A percentile compares a stretch with the other conserved stretches of the same genome.
Evolutionary conservation across 2,329 filamentous ascomycete species (phyloP).

Genomic region (Aschersonia sp.): DNA sequence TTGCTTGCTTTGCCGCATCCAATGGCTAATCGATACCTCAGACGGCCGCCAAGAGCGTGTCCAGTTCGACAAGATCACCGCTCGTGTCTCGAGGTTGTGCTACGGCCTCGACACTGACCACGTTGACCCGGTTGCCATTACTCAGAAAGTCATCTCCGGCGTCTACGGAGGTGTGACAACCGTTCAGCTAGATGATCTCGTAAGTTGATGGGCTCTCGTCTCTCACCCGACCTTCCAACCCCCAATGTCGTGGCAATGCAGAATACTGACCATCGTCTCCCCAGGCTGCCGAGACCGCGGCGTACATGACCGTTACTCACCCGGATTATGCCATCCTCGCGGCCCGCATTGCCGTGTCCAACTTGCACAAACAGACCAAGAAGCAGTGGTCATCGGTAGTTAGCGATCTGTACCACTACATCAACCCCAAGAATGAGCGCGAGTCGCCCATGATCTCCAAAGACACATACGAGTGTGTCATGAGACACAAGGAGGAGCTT

Average conservation of each 20-base stretch:
- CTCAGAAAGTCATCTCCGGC: slow-evolving; percentile 97
- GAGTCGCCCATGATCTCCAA: slow-evolving; percentile 89
- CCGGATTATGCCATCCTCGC: slow-evolving; percentile 98
- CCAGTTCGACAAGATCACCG: slow-evolving; percentile 99
- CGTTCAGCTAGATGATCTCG: slow-evolving; percentile 88
- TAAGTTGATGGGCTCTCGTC: slow-evolving; percentile 33
- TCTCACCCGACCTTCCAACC: neutral
- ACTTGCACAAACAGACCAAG: slow-evolving; percentile 99
- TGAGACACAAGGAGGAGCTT: slow-evolving; percentile 91
- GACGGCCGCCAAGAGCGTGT: slow-evolving; percentile 99
- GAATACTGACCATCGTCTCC: neutral
- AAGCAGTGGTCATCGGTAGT: slow-evolving; percentile 98
- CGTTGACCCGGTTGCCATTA: slow-evolving; percentile 95
- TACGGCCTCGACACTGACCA: slow-evolving; percentile 91
- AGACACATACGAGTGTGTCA: slow-evolving; percentile 79
- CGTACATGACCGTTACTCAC: slow-evolving; percentile 99
- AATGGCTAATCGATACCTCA: slow-evolving; percentile 25
- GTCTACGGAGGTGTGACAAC: slow-evolving; percentile 98
- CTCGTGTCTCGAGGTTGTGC: slow-evolving; percentile 91
- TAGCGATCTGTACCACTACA: slow-evolving; percentile 83
- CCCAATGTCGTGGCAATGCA: neutral
- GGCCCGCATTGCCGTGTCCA: slow-evolving; percentile 95
- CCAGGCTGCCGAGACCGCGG: slow-evolving; percentile 93
- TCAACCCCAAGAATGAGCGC: slow-evolving; percentile 82
- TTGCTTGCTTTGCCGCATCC: slow-evolving; percentile 1